Evolutionary conservation across 2,329 filamentous ascomycete species (phyloP).

Genomic region (Alternaria incomplexa): DNA sequence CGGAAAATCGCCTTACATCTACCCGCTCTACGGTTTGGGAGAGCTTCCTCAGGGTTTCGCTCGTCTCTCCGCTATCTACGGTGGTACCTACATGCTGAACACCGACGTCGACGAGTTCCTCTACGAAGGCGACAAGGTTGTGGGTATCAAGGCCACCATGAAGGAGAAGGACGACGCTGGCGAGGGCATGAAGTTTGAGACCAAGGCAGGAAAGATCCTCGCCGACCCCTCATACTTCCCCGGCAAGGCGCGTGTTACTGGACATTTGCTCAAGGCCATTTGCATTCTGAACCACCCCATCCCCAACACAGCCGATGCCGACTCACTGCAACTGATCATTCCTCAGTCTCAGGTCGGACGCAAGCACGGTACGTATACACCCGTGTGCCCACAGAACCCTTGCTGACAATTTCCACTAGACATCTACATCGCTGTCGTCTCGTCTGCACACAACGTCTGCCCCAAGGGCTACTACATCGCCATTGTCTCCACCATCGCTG

Average conservation of each 20-base stretch:
- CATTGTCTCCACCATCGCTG: constrained; percentile 96
- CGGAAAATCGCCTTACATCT: constrained; percentile 99
- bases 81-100: constrained; percentile 99
- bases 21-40: constrained; percentile 95
- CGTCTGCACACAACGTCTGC: constrained; percentile 95
- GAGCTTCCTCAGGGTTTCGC: constrained; percentile 98
- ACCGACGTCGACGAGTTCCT: constrained; percentile 88
- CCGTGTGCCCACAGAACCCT: neutral
- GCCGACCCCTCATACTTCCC: constrained; percentile 98
- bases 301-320: constrained; percentile 83
- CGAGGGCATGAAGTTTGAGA: constrained; percentile 87
- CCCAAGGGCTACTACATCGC: constrained; percentile 99
- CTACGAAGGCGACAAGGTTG: constrained; percentile 84
- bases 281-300: constrained; percentile 97
- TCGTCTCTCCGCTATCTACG: constrained; percentile 96
- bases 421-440: constrained; percentile 96
- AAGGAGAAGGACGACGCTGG: constrained; percentile 77
- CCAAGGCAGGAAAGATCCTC: constrained; percentile 94
- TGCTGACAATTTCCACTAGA: constrained; percentile 60
- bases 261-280: constrained; percentile 93
- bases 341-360: constrained; percentile 96
- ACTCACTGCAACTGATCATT: constrained; percentile 95
- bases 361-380: constrained; percentile 76
- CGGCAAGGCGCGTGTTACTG: constrained; percentile 82
- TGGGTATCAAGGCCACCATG: constrained; percentile 98